A percentile compares a stretch with the other conserved stretches of the same genome.
These are phyloP conservation scores for Fraxinus ornus DNA, from an alignment of 305 asterid species.

Conservation along the genomic window DNA sequence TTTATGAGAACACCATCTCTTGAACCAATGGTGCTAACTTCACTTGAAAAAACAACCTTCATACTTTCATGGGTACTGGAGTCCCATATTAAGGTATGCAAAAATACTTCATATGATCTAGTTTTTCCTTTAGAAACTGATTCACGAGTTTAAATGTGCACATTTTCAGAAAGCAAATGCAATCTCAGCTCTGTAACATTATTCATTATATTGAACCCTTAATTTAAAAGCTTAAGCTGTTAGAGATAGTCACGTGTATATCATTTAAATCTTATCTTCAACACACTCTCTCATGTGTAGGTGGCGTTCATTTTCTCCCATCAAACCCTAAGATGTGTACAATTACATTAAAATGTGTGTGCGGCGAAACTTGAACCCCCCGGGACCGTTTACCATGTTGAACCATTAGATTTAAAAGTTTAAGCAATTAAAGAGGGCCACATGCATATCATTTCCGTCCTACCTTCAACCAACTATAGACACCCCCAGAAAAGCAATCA, in stretches of 20 bases:
- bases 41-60: neutral
- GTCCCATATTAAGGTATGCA: neutral
- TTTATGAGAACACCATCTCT: neutral
- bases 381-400: neutral
- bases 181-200: neutral
- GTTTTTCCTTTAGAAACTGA: neutral
- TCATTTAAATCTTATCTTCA: neutral
- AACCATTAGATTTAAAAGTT: neutral
- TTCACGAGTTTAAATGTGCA: constrained; percentile 1
- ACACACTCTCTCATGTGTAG: neutral
- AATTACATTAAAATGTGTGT: neutral
- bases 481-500: neutral
- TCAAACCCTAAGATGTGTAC: neutral
- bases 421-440: neutral
- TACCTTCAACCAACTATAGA: neutral
- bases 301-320: neutral
- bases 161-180: constrained; percentile 1
- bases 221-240: neutral
- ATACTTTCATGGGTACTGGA: neutral
- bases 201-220: neutral
- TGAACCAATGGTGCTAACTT: neutral
- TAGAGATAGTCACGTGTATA: neutral
- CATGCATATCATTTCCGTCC: neutral
- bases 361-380: neutral
- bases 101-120: neutral